These are phyloP conservation scores for Telopea speciosissima DNA, from an alignment of 177 flowering plant species.

Conservation along the genomic window DNA sequence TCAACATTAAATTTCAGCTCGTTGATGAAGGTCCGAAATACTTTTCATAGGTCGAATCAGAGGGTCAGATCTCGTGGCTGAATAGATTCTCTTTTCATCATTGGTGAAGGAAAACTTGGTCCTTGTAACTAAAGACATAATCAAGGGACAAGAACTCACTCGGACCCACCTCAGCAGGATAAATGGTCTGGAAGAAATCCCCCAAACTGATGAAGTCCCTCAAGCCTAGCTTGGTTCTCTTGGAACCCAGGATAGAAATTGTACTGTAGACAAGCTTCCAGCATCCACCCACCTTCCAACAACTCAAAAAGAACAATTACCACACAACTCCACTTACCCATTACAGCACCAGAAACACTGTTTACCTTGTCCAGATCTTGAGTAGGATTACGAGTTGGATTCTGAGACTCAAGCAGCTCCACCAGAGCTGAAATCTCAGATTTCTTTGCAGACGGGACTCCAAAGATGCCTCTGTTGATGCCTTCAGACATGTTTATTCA, in stretches of 20 bases:
- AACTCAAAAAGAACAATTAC: slow-evolving; percentile 1
- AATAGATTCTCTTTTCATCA: too few species aligned
- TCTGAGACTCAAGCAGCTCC: slow-evolving; percentile 57
- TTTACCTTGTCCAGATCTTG: slow-evolving; percentile 53
- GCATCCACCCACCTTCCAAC: slow-evolving; percentile 60
- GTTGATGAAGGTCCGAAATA: too few species aligned
- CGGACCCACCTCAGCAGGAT: slow-evolving; percentile 48
- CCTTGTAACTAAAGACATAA: too few species aligned
- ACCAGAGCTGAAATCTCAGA: slow-evolving; percentile 64
- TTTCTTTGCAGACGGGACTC: slow-evolving; percentile 72
- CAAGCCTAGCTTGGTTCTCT: slow-evolving; percentile 92
- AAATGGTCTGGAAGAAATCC: slow-evolving; percentile 69
- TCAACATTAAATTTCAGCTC: too few species aligned
- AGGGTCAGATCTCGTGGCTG: too few species aligned
- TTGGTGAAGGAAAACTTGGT: too few species aligned
- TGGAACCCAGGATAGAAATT: slow-evolving; percentile 72
- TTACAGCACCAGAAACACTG: background rate
- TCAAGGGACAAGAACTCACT: too few species aligned
- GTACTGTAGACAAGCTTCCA: slow-evolving; percentile 94
- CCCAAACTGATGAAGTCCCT: slow-evolving; percentile 77
- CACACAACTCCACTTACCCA: background rate
- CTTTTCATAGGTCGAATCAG: too few species aligned
- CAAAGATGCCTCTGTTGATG: slow-evolving; percentile 89
- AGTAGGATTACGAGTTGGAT: slow-evolving; percentile 80
- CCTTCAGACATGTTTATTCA: slow-evolving; percentile 28